Evolutionary conservation across 140 eudicot species (phyloP).

Genomic region (Oenanthe javanica): DNA sequence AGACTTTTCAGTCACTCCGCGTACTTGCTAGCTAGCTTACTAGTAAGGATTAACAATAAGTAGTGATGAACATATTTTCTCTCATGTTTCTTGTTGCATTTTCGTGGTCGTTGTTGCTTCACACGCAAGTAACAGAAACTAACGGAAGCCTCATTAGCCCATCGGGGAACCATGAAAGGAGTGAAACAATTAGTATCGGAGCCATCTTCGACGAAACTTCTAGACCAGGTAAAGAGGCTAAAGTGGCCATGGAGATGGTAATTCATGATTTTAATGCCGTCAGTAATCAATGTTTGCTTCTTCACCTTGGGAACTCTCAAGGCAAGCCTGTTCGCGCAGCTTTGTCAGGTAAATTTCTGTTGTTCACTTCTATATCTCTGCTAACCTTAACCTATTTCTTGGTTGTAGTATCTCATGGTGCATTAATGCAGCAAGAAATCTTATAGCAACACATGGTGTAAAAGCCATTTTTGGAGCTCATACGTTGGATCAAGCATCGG

Average conservation of each 20-base stretch:
- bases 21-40: no score
- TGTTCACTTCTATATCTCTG: no score
- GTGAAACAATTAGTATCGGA: not conserved
- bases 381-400: no score
- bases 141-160: not conserved
- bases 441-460: not conserved
- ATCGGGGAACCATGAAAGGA: not conserved
- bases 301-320: not conserved
- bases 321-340: slow-evolving; percentile 21
- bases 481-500: not conserved
- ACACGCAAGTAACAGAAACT: not conserved
- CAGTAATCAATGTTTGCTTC: not conserved
- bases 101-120: not conserved
- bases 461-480: not conserved
- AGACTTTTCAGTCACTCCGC: no score
- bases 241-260: slow-evolving; percentile 25
- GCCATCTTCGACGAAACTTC: not conserved
- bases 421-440: slow-evolving; percentile 1
- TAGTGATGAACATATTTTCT: not conserved
- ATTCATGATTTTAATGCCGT: slow-evolving; percentile 7
- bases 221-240: slow-evolving; percentile 4
- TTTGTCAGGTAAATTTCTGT: slow-evolving; percentile 22
- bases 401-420: no score
- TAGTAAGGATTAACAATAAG: not conserved
- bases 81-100: not conserved